Percentiles rank a stretch among this genome's conserved stretches.
phyloP scores from a whole-genome alignment of 176 grass and related monocot species.

The Triticum monococcum region DNA sequence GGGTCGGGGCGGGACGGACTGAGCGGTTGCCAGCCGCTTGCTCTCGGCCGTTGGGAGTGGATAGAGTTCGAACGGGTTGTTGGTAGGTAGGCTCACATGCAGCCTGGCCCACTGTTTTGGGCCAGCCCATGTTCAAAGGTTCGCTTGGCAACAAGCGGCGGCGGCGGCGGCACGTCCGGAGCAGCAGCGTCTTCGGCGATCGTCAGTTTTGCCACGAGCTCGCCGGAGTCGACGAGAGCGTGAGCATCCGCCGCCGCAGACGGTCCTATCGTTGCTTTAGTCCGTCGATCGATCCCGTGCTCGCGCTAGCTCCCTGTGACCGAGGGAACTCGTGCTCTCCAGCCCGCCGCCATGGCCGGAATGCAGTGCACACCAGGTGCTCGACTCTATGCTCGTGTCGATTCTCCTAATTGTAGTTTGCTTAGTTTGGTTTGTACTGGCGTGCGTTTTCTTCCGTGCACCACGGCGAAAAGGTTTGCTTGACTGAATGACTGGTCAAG shows the following conservation, averaged over 20 bases:
- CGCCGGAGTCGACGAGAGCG: background rate
- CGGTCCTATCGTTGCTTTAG: too few species aligned
- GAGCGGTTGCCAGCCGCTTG: background rate
- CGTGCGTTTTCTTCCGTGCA: background rate
- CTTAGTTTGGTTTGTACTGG: background rate
- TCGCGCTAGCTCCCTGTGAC: background rate
- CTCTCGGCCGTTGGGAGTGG: slow-evolving; percentile 42
- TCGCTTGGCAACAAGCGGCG: background rate
- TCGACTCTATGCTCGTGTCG: slow-evolving; percentile 11
- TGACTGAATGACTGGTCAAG: background rate
- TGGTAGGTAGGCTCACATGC: background rate
- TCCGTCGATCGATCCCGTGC: background rate
- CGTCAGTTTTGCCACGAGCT: background rate
- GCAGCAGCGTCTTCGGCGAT: background rate
- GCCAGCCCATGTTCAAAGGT: background rate
- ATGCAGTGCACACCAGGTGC: slow-evolving; percentile 10
- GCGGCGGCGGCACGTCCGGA: background rate
- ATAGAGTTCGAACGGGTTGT: slow-evolving; percentile 30
- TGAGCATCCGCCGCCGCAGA: background rate
- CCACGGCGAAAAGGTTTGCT: background rate
- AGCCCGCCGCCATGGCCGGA: background rate
- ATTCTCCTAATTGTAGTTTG: background rate
- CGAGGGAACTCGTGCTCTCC: background rate
- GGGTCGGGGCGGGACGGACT: background rate
- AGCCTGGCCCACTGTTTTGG: background rate